Evolutionary conservation across 2,329 filamentous ascomycete species (phyloP), one percentile per base, ranked within the genome.

Genomic region (Beauveria brongniartii): DNA sequence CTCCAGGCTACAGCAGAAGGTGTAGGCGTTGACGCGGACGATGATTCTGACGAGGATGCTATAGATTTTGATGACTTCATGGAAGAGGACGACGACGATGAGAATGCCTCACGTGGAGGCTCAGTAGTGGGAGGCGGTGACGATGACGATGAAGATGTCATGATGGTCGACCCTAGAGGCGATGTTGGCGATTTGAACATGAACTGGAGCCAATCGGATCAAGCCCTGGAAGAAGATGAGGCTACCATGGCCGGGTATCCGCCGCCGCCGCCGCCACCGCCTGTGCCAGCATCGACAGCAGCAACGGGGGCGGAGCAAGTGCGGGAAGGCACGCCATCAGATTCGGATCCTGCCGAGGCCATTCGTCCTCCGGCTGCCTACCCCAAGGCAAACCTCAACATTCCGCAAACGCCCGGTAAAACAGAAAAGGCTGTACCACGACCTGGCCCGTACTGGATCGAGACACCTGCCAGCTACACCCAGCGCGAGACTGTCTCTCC

Each of bases 391-490:
- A 86, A 86, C 63, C 74, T 89, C 37, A 83, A 88, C 12, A 88
- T 97, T 26, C 94, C 94, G 5, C 89, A 88, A 70, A 97, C 94
- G 0, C 92, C 92, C 1, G 84, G 83, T 24, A 81, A 80, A 65
- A 72, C 75, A 56, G 71, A 73, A 61, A 74, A 70, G 59, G 66
- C 72, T 51, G 80, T 82, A 12, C 82, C 83, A n/a, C 82, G 81
- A 59, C 87, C 90, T 12, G 87, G 90, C 14, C 81, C 83, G 58
- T 93, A 97, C 74, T 97, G 93, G 93, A 80, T 94, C 41, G 88
- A 91, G 67, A 91, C 88, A 41, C 91, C 93, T 7, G 78, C 82
- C 20, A 82, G 82, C 37, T 93, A 90, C 71, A 82, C 80, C 50
- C 81, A 84, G 61, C 80, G 81, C 47, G 80, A 84, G 37, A 82